A percentile compares a stretch with the other conserved stretches of the same genome.
Conservation (phyloP, 495 filamentous ascomycete species). For the Podospora anserina region DNA sequence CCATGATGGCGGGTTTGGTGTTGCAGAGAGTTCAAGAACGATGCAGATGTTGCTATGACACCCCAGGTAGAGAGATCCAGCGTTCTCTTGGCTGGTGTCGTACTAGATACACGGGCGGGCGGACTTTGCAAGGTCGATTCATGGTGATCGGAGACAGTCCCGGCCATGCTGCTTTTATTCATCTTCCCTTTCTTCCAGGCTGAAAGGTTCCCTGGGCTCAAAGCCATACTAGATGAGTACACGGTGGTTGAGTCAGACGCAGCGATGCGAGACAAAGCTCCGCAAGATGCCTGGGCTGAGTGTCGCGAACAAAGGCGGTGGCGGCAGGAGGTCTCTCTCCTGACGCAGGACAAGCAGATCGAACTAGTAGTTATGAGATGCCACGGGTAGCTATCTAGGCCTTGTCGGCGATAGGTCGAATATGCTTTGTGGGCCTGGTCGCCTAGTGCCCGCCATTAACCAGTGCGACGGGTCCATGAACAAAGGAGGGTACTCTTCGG, state of each 20-base stretch:
- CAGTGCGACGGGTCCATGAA: slow-evolving; percentile 3
- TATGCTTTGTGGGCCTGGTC: not conserved
- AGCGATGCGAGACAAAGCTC: slow-evolving; percentile 30
- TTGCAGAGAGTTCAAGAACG: not conserved
- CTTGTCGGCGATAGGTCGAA: not conserved
- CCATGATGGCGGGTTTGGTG: slow-evolving; percentile 18
- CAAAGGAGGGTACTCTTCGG: slow-evolving; percentile 15
- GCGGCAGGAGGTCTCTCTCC: slow-evolving; percentile 3
- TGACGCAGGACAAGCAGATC: not conserved
- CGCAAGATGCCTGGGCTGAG: slow-evolving; percentile 11
- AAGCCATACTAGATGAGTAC: slow-evolving; percentile 17
- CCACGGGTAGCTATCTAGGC: not conserved
- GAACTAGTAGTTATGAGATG: slow-evolving; percentile 6
- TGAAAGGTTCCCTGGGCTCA: slow-evolving; percentile 24
- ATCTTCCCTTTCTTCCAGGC: slow-evolving; percentile 17
- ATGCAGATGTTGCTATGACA: not conserved
- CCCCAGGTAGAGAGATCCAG: no score
- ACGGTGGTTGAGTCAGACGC: slow-evolving; percentile 28
- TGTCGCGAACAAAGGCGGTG: slow-evolving; percentile 24
- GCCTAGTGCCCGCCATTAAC: slow-evolving; percentile 5
- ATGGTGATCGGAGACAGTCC: not conserved
- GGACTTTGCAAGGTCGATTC: not conserved
- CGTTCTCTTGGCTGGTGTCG: not conserved
- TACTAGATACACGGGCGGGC: not conserved
- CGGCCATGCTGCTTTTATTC: slow-evolving; percentile 24